Percentiles rank a stretch among this genome's conserved stretches.
Evolutionary conservation across 352 stramenopile genomes (phyloP).

Genomic region (Phytophthora nicotianae): DNA sequence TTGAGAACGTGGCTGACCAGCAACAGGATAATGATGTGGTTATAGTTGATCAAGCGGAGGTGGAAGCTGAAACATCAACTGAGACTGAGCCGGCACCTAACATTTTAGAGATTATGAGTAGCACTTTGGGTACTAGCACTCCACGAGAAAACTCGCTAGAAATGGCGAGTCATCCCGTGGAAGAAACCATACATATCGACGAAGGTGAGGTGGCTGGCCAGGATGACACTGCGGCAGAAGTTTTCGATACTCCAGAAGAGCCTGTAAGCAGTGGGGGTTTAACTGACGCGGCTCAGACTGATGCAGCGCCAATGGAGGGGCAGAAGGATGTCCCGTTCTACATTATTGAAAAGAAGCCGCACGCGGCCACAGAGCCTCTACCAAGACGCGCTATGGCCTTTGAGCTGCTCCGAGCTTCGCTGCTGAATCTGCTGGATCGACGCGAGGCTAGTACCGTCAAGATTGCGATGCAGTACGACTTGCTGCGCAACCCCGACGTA

Average conservation of each 20-base stretch:
- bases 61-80: slow-evolving; percentile 3
- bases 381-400: slow-evolving; percentile 57
- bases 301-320: slow-evolving; percentile 2
- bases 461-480: slow-evolving; percentile 56
- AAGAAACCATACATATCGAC: slow-evolving; percentile 38
- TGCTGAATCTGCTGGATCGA: slow-evolving; percentile 63
- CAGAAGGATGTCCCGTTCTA: slow-evolving; percentile 44
- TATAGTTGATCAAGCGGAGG: slow-evolving; percentile 16
- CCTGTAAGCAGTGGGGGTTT: background rate
- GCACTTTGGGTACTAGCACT: slow-evolving; percentile 5
- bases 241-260: slow-evolving; percentile 3
- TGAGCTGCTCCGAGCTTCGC: slow-evolving; percentile 57
- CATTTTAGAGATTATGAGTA: slow-evolving; percentile 39
- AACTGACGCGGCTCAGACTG: background rate
- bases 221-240: slow-evolving; percentile 8
- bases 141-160: slow-evolving; percentile 37
- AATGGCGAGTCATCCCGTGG: slow-evolving; percentile 40
- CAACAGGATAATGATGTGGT: slow-evolving; percentile 18
- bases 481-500: slow-evolving; percentile 65
- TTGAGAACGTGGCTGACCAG: slow-evolving; percentile 19
- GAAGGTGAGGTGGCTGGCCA: slow-evolving; percentile 29
- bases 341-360: slow-evolving; percentile 45
- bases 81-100: slow-evolving; percentile 29
- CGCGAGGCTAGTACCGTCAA: slow-evolving; percentile 44
- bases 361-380: slow-evolving; percentile 40